Evolutionary conservation across 345 rosid species (phyloP).

Genomic region (Microcos paniculata): DNA sequence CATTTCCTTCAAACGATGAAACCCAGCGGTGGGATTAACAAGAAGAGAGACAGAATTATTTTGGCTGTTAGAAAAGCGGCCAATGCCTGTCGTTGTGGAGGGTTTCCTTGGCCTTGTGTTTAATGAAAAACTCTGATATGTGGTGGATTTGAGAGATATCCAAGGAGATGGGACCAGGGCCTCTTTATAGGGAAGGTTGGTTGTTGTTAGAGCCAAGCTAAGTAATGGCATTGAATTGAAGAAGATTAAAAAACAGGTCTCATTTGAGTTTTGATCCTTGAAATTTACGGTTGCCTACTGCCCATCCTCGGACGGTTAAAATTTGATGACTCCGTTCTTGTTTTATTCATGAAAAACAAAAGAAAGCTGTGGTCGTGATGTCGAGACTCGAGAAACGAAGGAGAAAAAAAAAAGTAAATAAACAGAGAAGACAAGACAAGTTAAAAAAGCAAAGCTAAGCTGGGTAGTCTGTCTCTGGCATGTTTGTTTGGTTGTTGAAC

Average conservation of each 20-base stretch:
- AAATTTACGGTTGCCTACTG: neutral
- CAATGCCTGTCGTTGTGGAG: neutral
- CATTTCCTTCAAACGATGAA: conserved; percentile 3
- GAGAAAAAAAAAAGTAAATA: neutral
- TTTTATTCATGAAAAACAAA: neutral
- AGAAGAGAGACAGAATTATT: neutral
- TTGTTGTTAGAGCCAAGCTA: neutral
- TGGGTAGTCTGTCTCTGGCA: neutral
- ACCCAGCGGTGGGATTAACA: neutral
- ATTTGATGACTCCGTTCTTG: neutral
- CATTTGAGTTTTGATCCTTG: neutral
- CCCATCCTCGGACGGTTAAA: neutral
- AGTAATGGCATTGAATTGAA: neutral
- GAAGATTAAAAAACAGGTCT: neutral
- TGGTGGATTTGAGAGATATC: neutral
- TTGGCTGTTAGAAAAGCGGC: neutral
- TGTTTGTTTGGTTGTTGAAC: neutral
- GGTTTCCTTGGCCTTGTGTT: neutral
- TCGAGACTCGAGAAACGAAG: neutral
- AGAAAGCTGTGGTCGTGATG: neutral
- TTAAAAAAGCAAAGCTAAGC: neutral
- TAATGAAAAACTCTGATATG: neutral
- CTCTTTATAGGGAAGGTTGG: neutral
- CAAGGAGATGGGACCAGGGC: neutral
- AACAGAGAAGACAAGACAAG: too few species aligned